Conservation (phyloP, 345 rosid genomes). For the Murraya paniculata region DNA sequence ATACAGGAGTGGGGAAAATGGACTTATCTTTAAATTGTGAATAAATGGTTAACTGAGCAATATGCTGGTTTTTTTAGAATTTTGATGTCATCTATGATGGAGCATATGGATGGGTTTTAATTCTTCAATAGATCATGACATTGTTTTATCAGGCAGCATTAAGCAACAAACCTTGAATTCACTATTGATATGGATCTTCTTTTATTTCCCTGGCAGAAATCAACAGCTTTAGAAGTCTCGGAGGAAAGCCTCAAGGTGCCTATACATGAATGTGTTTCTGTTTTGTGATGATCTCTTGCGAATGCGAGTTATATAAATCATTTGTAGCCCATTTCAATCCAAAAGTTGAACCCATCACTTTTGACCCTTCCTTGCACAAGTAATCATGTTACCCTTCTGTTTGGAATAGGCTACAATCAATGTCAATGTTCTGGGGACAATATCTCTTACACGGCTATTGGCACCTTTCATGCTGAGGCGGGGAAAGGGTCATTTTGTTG, state of each 20-base stretch:
- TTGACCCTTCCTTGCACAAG: background rate
- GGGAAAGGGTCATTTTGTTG: constrained; percentile 89
- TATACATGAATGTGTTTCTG: background rate
- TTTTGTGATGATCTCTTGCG: background rate
- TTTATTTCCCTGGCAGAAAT: constrained; percentile 55
- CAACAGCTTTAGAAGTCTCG: constrained; percentile 62
- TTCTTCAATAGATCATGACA: background rate
- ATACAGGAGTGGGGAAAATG: background rate
- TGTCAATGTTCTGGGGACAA: constrained; percentile 84
- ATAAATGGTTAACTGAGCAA: background rate
- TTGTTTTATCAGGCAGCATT: background rate
- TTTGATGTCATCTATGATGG: background rate
- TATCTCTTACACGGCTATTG: constrained; percentile 79
- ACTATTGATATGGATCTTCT: background rate
- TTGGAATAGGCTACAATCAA: constrained; percentile 64
- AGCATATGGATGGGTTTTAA: background rate
- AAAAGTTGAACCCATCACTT: background rate
- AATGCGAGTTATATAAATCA: background rate
- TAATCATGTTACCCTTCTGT: constrained; percentile 5
- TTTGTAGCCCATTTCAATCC: background rate
- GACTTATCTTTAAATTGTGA: background rate
- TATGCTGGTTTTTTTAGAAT: background rate
- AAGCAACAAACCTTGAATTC: background rate
- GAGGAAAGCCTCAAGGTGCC: constrained; percentile 80
- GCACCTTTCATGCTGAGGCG: constrained; percentile 75